phyloP scores from a whole-genome alignment of 768 basidiomycete genomes.

The Hygrocybe punicea region DNA sequence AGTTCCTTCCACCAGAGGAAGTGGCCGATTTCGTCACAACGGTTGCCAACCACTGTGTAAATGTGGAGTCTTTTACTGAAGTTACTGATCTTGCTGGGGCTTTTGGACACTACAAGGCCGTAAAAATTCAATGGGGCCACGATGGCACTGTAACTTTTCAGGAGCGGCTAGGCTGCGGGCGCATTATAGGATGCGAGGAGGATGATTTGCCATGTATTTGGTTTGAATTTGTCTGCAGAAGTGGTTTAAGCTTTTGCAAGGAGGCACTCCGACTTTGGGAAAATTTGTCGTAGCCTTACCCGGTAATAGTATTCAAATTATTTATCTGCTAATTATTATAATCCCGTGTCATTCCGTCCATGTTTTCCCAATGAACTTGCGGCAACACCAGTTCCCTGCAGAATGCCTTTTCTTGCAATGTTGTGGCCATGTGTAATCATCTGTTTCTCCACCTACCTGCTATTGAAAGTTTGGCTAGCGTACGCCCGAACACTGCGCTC shows the following conservation, averaged over 20 bases:
- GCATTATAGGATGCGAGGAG: not conserved
- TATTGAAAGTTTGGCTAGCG: not conserved
- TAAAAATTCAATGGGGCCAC: not conserved
- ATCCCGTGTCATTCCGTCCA: too few species aligned
- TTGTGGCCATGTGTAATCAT: too few species aligned
- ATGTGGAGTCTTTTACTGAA: not conserved
- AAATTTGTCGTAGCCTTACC: too few species aligned
- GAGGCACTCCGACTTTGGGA: too few species aligned
- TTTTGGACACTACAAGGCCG: not conserved
- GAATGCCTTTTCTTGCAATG: too few species aligned
- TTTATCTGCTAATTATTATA: too few species aligned
- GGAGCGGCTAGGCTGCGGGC: not conserved
- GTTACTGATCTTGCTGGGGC: not conserved
- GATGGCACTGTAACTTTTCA: not conserved
- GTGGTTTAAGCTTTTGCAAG: too few species aligned
- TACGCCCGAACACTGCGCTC: not conserved
- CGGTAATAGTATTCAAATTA: too few species aligned
- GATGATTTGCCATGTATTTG: not conserved
- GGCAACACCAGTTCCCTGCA: too few species aligned
- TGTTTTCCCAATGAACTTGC: too few species aligned
- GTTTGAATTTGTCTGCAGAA: not conserved
- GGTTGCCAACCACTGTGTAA: not conserved
- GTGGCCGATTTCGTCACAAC: not conserved
- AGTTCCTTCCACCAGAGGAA: not conserved
- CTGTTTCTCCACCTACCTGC: too few species aligned